Evolutionary conservation across 2,329 filamentous ascomycete genomes (phyloP).

Genomic region (Ophiognomonia clavigignenti-juglandacearum): DNA sequence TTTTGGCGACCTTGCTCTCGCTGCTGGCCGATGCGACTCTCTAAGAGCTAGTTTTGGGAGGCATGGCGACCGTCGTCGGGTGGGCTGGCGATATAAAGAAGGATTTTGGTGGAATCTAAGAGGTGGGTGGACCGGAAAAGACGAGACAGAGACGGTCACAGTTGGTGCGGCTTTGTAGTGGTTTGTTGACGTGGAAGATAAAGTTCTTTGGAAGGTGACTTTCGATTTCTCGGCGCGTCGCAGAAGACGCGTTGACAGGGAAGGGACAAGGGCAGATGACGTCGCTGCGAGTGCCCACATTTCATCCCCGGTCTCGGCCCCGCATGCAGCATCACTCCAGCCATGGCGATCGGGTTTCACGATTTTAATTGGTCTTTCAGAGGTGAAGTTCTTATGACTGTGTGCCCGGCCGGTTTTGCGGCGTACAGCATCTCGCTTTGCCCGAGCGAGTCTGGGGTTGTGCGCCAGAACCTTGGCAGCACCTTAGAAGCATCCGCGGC

Average conservation of each 20-base stretch:
- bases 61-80: background rate
- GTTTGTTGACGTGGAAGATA: too few relatives aligned
- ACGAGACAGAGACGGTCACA: background rate
- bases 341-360: too few relatives aligned
- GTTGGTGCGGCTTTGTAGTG: too few relatives aligned
- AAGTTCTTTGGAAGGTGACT: background rate
- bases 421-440: too few relatives aligned
- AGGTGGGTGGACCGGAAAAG: background rate
- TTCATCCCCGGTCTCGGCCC: too few relatives aligned
- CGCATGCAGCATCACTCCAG: too few relatives aligned
- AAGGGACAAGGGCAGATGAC: background rate
- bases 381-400: too few relatives aligned
- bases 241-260: background rate
- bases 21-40: background rate
- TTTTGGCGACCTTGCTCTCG: constrained; percentile 1
- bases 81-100: background rate
- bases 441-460: too few relatives aligned
- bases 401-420: too few relatives aligned
- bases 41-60: background rate
- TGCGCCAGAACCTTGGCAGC: too few relatives aligned
- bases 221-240: background rate
- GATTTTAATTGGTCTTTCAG: too few relatives aligned
- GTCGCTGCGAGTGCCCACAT: background rate
- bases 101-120: background rate
- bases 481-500: too few relatives aligned